These are phyloP conservation scores for Hypoxylon sp. DNA, from an alignment of 2,329 filamentous ascomycete genomes.

Conservation along the genomic window DNA sequence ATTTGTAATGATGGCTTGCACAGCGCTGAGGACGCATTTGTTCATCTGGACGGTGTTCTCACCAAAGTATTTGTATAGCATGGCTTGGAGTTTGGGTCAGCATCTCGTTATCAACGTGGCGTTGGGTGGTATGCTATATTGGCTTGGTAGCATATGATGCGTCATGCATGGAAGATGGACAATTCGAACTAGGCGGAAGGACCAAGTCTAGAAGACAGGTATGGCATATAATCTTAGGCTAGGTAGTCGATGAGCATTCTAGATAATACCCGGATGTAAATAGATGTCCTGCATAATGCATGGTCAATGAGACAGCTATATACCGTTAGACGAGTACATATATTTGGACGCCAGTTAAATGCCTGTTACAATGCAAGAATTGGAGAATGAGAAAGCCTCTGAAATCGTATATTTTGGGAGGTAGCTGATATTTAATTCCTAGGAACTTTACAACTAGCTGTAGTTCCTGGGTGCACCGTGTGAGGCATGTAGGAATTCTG, in stretches of 20 bases:
- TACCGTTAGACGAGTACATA: background rate
- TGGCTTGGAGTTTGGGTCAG: conserved; percentile 88
- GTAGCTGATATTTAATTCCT: background rate
- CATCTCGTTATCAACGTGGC: conserved; percentile 81
- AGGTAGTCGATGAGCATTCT: background rate
- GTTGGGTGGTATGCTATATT: conserved; percentile 70
- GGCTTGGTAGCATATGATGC: conserved; percentile 57
- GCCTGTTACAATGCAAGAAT: background rate
- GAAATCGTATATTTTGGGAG: background rate
- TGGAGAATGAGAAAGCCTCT: background rate
- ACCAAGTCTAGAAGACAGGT: background rate
- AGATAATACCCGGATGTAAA: conserved; percentile 5
- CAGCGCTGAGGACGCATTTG: conserved; percentile 83
- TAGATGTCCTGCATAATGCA: conserved; percentile 10
- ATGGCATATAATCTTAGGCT: background rate
- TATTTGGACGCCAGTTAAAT: background rate
- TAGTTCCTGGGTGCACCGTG: too few species aligned
- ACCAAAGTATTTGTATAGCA: conserved; percentile 93
- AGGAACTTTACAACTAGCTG: background rate
- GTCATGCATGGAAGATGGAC: conserved; percentile 6
- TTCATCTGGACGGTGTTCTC: conserved; percentile 99
- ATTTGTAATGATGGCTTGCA: conserved; percentile 91
- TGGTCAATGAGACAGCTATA: background rate
- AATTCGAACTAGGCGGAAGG: background rate
- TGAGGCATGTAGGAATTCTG: background rate